phyloP scores from a whole-genome alignment of 2,329 filamentous ascomycete genomes.

The Juglanconis oblonga region DNA sequence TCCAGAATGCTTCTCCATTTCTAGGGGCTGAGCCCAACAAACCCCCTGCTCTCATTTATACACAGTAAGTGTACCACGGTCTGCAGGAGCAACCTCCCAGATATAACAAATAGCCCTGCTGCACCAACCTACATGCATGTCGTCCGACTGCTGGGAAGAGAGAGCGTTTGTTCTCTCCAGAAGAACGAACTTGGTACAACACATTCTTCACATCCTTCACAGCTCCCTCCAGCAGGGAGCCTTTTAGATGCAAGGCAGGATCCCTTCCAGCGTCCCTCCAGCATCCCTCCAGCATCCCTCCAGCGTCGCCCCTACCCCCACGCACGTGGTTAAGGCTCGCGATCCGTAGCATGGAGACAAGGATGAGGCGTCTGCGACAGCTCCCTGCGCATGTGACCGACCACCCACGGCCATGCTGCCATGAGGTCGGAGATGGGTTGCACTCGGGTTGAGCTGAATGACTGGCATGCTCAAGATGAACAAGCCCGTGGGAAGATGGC shows the following conservation, averaged over 20 bases:
- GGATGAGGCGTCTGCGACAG: conserved; percentile 9
- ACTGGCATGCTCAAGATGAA: too few relatives aligned
- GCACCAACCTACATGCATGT: too few relatives aligned
- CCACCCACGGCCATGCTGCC: too few relatives aligned
- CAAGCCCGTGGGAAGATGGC: too few relatives aligned
- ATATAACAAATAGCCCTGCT: not conserved
- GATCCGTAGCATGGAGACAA: conserved; percentile 9
- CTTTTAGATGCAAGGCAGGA: not conserved
- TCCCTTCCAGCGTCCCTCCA: not conserved
- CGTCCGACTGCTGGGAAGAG: too few relatives aligned
- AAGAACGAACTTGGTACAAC: too few relatives aligned
- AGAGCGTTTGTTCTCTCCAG: too few relatives aligned
- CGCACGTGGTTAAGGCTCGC: conserved; percentile 16
- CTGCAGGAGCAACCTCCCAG: not conserved
- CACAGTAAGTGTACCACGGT: not conserved
- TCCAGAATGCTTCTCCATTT: conserved; percentile 6
- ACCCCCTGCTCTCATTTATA: not conserved
- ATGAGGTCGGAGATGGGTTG: not conserved
- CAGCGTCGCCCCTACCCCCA: not conserved
- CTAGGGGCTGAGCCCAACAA: conserved; percentile 2
- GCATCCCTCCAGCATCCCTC: not conserved
- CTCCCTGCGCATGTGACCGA: not conserved
- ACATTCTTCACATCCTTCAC: not conserved
- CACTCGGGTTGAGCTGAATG: not conserved
- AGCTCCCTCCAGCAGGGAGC: not conserved